phyloP scores from a whole-genome alignment of 768 basidiomycete species.

The Boletales sp. region DNA sequence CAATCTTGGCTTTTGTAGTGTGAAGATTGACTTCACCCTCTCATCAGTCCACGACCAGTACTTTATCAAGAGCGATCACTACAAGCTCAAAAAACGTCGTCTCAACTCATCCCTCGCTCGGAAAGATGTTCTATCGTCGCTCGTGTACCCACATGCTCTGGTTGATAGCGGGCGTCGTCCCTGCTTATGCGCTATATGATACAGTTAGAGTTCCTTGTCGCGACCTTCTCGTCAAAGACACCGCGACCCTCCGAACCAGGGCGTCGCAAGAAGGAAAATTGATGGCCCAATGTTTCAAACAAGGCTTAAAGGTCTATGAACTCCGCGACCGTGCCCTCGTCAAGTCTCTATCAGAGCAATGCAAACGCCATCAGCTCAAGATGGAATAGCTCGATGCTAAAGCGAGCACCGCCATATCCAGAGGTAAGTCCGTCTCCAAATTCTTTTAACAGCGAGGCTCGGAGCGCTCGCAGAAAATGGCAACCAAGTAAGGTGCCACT shows the following conservation, averaged over 20 bases:
- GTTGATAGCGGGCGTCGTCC: conserved; percentile 8
- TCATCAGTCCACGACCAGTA: too few species aligned
- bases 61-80: too few species aligned
- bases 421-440: conserved; percentile 35
- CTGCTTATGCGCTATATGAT: conserved; percentile 11
- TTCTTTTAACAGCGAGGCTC: not conserved
- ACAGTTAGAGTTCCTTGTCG: not conserved
- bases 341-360: conserved; percentile 76
- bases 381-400: conserved; percentile 77
- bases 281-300: conserved; percentile 62
- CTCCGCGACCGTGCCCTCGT: conserved; percentile 72
- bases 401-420: conserved; percentile 84
- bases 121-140: too few species aligned
- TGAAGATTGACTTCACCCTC: too few species aligned
- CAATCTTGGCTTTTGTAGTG: too few species aligned
- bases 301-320: conserved; percentile 72
- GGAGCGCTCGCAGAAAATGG: conserved; percentile 48
- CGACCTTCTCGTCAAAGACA: conserved; percentile 30
- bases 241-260: conserved; percentile 60
- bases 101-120: too few species aligned
- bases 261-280: conserved; percentile 77
- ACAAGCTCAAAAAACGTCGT: too few species aligned
- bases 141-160: conserved; percentile 10
- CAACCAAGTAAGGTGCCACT: conserved; percentile 49
- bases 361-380: conserved; percentile 67